phyloP scores from a whole-genome alignment of 2,329 filamentous ascomycete species.

The Aspergillus sp. region DNA sequence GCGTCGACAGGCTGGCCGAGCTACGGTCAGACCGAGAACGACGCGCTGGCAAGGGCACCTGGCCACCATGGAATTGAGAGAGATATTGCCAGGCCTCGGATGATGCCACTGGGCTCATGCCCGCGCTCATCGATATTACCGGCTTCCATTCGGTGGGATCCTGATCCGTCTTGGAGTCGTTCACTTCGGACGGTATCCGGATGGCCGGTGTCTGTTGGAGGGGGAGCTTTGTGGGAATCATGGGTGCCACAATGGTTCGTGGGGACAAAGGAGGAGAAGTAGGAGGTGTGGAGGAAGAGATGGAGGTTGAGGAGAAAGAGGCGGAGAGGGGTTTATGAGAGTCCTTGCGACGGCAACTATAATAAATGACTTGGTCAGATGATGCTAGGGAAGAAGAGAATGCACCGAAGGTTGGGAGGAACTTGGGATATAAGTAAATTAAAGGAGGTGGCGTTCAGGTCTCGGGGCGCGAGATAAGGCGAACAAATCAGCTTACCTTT shows the following conservation, averaged over 20 bases:
- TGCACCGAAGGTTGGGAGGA: slow-evolving; percentile 3
- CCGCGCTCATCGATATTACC: slow-evolving; percentile 31
- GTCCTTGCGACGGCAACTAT: slow-evolving; percentile 47
- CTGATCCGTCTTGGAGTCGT: slow-evolving; percentile 43
- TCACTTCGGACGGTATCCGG: slow-evolving; percentile 40
- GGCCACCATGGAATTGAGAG: slow-evolving; percentile 41
- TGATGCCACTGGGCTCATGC: slow-evolving; percentile 20
- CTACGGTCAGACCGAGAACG: slow-evolving; percentile 23
- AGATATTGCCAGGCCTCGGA: slow-evolving; percentile 46
- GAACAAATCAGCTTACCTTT: slow-evolving; percentile 49
- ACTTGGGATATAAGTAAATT: slow-evolving; percentile 10
- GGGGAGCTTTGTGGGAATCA: slow-evolving; percentile 33
- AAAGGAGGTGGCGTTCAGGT: slow-evolving; percentile 5
- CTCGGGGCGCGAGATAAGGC: slow-evolving; percentile 13
- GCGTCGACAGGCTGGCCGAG: slow-evolving; percentile 32
- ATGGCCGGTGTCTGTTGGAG: slow-evolving; percentile 20
- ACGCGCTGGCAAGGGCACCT: slow-evolving; percentile 16
- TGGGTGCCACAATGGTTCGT: slow-evolving; percentile 35
- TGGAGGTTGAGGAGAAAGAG: slow-evolving; percentile 31
- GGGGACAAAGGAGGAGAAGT: slow-evolving; percentile 35
- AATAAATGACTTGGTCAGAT: slow-evolving; percentile 5
- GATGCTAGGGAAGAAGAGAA: slow-evolving; percentile 5
- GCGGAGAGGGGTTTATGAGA: slow-evolving; percentile 44
- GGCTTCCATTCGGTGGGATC: slow-evolving; percentile 52
- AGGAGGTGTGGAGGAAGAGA: slow-evolving; percentile 26